Conservation (phyloP, 2,329 filamentous ascomycete genomes). For the Amesomyces nigricolor region DNA sequence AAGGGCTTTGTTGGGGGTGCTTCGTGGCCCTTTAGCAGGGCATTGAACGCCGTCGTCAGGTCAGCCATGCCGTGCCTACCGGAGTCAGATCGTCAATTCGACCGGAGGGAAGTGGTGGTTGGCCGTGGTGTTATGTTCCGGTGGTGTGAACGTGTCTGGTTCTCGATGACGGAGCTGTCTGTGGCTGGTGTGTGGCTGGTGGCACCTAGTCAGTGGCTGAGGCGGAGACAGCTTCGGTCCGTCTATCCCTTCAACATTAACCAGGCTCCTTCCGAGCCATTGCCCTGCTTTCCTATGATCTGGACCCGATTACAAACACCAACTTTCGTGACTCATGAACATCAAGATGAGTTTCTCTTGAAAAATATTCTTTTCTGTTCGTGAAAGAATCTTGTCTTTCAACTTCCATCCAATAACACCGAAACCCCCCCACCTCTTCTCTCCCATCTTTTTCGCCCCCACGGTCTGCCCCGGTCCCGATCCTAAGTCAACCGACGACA, state of each 20-base stretch:
- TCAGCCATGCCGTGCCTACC: constrained; percentile 43
- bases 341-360: too few relatives aligned
- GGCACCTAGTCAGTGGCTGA: not conserved
- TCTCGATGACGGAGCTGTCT: constrained; percentile 4
- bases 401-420: too few relatives aligned
- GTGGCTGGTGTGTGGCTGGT: not conserved
- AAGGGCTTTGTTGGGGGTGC: constrained; percentile 44
- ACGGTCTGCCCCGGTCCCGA: not conserved
- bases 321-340: too few relatives aligned
- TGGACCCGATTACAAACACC: too few relatives aligned
- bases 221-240: too few relatives aligned
- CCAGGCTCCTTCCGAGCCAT: too few relatives aligned
- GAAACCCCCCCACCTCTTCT: not conserved
- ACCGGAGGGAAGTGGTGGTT: not conserved
- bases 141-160: not conserved
- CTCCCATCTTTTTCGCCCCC: not conserved
- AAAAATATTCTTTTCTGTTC: too few relatives aligned
- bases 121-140: too few relatives aligned
- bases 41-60: constrained; percentile 63
- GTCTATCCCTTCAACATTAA: too few relatives aligned
- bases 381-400: too few relatives aligned
- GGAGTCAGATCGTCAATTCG: not conserved
- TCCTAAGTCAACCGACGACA: too few relatives aligned
- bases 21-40: constrained; percentile 57
- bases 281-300: too few relatives aligned